A percentile compares a stretch with the other conserved stretches of the same genome.
phyloP scores from a whole-genome alignment of 2,329 filamentous ascomycete genomes.

The Cylindrodendrum hubeiense region DNA sequence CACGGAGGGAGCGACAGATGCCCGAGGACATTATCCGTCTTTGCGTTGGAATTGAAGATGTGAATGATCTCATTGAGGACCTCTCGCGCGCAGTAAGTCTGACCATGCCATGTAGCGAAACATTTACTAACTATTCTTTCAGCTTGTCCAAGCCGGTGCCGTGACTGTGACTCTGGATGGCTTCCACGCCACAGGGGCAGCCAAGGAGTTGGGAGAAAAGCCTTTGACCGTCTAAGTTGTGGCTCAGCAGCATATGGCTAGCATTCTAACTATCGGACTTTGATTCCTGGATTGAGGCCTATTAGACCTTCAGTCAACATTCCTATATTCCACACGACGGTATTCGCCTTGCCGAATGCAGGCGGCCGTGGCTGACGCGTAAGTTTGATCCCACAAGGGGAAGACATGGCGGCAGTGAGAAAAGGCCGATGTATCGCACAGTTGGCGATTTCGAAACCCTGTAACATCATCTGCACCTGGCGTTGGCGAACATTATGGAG shows the following conservation, averaged over 20 bases:
- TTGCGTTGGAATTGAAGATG: slow-evolving; percentile 97
- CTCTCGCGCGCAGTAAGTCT: slow-evolving; percentile 86
- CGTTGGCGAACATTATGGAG: slow-evolving; percentile 40
- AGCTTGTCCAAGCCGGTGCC: slow-evolving; percentile 94
- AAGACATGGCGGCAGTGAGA: neutral
- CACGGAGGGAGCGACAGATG: slow-evolving; percentile 87
- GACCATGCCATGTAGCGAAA: neutral
- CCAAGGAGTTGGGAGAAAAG: slow-evolving; percentile 49
- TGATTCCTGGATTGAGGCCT: neutral
- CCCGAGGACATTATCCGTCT: slow-evolving; percentile 96
- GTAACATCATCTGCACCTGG: slow-evolving; percentile 41
- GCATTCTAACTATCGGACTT: neutral
- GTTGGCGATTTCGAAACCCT: slow-evolving; percentile 14
- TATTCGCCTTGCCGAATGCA: neutral
- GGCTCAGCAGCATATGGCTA: slow-evolving; percentile 28
- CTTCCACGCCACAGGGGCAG: slow-evolving; percentile 72
- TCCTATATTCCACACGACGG: neutral
- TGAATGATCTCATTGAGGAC: slow-evolving; percentile 92
- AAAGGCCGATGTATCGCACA: neutral
- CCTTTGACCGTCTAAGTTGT: slow-evolving; percentile 34
- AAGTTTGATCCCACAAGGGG: neutral
- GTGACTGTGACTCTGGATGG: slow-evolving; percentile 88
- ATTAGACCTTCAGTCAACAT: neutral
- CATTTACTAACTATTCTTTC: slow-evolving; percentile 41
- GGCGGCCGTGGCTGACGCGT: neutral